phyloP scores from a whole-genome alignment of 306 rosid genomes.

The Begonia loranthoides region DNA sequence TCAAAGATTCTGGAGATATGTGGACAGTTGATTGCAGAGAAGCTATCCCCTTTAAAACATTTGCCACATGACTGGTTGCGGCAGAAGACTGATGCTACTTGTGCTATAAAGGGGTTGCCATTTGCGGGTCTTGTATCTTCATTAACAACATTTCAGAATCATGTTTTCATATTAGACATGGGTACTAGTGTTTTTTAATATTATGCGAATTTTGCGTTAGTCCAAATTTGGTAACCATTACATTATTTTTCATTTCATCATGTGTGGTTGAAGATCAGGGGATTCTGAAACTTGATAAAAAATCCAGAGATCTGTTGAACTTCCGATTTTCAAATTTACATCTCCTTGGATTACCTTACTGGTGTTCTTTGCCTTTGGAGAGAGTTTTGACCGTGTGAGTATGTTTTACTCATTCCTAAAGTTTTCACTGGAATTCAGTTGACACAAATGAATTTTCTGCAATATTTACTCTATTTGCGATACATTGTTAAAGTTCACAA shows the following conservation, averaged over 20 bases:
- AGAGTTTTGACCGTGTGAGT: slow-evolving; percentile 44
- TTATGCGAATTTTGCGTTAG: slow-evolving; percentile 3
- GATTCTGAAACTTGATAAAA: slow-evolving; percentile 46
- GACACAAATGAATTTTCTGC: no score
- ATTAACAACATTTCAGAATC: slow-evolving; percentile 36
- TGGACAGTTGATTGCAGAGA: slow-evolving; percentile 34
- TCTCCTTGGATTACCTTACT: slow-evolving; percentile 76
- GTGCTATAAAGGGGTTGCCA: slow-evolving; percentile 29
- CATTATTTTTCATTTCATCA: slow-evolving; percentile 12
- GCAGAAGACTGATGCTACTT: slow-evolving; percentile 23
- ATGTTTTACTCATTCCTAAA: slow-evolving; percentile 10
- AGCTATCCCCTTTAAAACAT: slow-evolving; percentile 40
- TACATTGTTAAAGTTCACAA: no score
- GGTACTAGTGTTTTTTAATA: slow-evolving; percentile 28
- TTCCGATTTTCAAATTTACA: slow-evolving; percentile 62
- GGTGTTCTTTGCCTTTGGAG: slow-evolving; percentile 54
- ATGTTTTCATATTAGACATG: slow-evolving; percentile 50
- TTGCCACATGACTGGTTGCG: slow-evolving; percentile 35
- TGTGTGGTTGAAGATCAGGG: slow-evolving; percentile 56
- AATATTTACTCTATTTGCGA: no score
- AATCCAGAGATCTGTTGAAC: slow-evolving; percentile 34
- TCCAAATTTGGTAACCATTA: slow-evolving; percentile 10
- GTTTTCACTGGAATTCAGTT: slow-evolving; percentile 7
- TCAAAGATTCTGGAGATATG: slow-evolving; percentile 45
- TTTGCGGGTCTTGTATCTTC: slow-evolving; percentile 59